These are phyloP conservation scores for Tephrocybe sp. DNA, from an alignment of 768 basidiomycete species.

Conservation along the genomic window DNA sequence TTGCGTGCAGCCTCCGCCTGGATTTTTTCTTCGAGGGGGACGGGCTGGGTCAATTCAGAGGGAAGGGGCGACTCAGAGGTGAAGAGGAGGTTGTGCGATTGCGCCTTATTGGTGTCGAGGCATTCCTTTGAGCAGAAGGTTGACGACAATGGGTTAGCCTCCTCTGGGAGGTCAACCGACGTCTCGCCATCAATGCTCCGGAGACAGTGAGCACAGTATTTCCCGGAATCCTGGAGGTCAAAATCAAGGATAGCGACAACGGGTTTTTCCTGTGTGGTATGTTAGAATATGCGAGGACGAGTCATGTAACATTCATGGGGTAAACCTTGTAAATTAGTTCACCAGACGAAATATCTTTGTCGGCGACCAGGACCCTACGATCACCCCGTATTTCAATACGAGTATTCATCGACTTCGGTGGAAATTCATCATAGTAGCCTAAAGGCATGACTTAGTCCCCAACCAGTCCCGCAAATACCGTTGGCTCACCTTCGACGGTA, in stretches of 20 bases:
- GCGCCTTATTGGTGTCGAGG: constrained; percentile 48
- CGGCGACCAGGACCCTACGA: constrained; percentile 58
- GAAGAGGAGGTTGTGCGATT: constrained; percentile 72
- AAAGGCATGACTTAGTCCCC: constrained; percentile 13
- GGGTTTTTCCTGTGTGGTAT: constrained; percentile 61
- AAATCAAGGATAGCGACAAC: constrained; percentile 68
- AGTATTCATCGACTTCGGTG: constrained; percentile 70
- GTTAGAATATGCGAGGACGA: constrained; percentile 3
- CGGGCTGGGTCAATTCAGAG: constrained; percentile 29
- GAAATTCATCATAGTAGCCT: constrained; percentile 81
- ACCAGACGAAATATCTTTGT: constrained; percentile 65
- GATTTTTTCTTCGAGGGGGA: constrained; percentile 33
- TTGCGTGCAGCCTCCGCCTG: constrained; percentile 31
- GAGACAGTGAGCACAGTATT: constrained; percentile 74
- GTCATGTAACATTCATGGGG: constrained; percentile 6
- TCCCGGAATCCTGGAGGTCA: constrained; percentile 66
- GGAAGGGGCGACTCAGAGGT: constrained; percentile 63
- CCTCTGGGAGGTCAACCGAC: constrained; percentile 40
- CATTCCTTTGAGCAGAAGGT: constrained; percentile 76
- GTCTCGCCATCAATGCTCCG: constrained; percentile 48
- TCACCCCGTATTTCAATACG: constrained; percentile 44
- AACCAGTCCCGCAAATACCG: constrained; percentile 5
- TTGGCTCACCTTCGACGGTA: constrained; percentile 72
- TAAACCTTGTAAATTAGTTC: constrained; percentile 76
- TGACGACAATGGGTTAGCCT: constrained; percentile 50